Base-by-base conservation (phyloP, 2,329 filamentous ascomycete genomes). In the Blumeria hordei region DNA sequence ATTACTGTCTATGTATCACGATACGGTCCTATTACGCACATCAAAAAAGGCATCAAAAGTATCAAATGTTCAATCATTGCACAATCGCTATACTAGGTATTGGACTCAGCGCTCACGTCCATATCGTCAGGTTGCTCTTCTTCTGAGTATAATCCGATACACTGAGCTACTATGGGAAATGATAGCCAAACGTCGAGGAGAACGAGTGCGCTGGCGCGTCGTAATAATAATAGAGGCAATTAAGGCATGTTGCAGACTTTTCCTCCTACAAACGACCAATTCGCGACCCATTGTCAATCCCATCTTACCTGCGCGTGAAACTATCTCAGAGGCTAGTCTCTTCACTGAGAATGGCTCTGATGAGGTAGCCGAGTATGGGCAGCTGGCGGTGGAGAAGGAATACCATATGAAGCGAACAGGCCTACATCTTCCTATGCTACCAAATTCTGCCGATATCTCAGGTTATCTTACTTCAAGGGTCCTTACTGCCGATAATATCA, bases 151-250 rank as follows among this genome's bases (percentile, higher is more conserved):
- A 69, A 84, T 95, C 32, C 85, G 92, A 61, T 96, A 96, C 65
- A 94, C 88, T 0, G 87, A 98, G 69, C 72, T 98, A 34, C 71
- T 98, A n/a, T 92, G 90, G 76, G 92, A 98, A 67, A 98, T 98
- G 92, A 78, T 84, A 33, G 88, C 88, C 33, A 93, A 94, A 69
- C 77, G 90, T 52, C 81, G 81, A 58, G 85, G 86, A 16, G 88
- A 83, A 47, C 77, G 93, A 67, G 80, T 82, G 32, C 78, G 88
- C 34, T 98, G 92, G 92, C 80, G 85, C 54, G 79, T 93, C 0
- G 79, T 96, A 6, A 80, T 96, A 10, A 65, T 93, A 3, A 72
- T 98, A 21, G 92, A 98, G 69, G 75, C 78, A 0, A 72, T 92
- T 64, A 96, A 96, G 68, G 88, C 90, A 2, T 61, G 92, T 8